Percentiles rank a stretch among this genome's conserved stretches.
Conservation (phyloP, 139 green algal species). For the Chlamydomonas applanata region DNA sequence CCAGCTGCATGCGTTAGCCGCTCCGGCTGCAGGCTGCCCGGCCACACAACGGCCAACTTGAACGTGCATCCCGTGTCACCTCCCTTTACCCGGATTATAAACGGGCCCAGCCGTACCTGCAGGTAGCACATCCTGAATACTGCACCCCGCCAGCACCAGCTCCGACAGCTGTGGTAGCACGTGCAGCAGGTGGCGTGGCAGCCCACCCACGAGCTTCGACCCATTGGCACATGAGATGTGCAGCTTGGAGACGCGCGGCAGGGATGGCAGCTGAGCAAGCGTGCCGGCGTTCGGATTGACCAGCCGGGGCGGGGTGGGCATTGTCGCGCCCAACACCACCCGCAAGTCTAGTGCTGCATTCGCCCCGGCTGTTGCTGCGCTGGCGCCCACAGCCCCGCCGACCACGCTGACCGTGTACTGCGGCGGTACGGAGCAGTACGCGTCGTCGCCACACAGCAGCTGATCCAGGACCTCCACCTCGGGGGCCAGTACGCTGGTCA, state of each 20-base stretch:
- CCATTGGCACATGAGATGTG: conserved; percentile 16
- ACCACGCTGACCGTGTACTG: conserved; percentile 13
- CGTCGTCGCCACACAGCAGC: conserved; percentile 29
- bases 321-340: not conserved
- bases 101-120: too few relatives aligned
- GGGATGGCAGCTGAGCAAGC: conserved; percentile 1
- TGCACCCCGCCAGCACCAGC: conserved; percentile 23
- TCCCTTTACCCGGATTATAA: too few relatives aligned
- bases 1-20: too few relatives aligned
- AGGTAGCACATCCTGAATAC: not conserved
- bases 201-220: conserved; percentile 15
- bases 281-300: not conserved
- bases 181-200: conserved; percentile 12
- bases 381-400: not conserved
- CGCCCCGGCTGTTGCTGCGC: not conserved
- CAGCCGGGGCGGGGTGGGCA: conserved; percentile 1
- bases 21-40: too few relatives aligned
- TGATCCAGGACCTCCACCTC: conserved; percentile 33
- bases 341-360: conserved; percentile 3
- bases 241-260: conserved; percentile 12
- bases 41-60: too few relatives aligned
- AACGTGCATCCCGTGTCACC: too few relatives aligned
- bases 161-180: conserved; percentile 22
- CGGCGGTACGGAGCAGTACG: conserved; percentile 24
- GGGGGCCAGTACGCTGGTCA: not conserved